A percentile compares a stretch with the other conserved stretches of the same genome.
Evolutionary conservation across 805 yeast species (phyloP).

Genomic region (Candida gorgasii): DNA sequence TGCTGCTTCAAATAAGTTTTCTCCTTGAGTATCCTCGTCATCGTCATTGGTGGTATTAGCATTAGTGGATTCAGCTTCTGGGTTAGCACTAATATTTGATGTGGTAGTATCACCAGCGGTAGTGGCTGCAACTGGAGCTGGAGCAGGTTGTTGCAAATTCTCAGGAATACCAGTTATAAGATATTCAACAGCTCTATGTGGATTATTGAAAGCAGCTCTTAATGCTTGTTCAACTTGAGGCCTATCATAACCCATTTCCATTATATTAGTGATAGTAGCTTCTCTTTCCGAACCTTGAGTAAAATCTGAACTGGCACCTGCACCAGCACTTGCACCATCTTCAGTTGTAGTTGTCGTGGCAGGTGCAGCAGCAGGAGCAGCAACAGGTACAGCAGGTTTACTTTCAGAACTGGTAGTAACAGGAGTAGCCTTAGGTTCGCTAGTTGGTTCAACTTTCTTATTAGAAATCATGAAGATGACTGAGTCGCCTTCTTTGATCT

Average conservation of each 20-base stretch:
- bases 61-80: constrained; percentile 24
- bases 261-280: constrained; percentile 73
- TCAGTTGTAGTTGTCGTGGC: constrained; percentile 22
- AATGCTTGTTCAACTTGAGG: constrained; percentile 86
- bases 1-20: constrained; percentile 58
- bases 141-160: constrained; percentile 34
- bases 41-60: constrained; percentile 26
- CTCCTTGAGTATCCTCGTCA: constrained; percentile 34
- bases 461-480: constrained; percentile 86
- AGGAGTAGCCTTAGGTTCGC: constrained; percentile 22
- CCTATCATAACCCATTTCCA: constrained; percentile 96
- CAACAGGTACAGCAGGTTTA: constrained; percentile 18
- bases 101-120: constrained; percentile 2
- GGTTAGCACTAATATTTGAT: constrained; percentile 12
- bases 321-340: constrained; percentile 14
- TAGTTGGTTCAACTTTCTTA: constrained; percentile 31
- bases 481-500: constrained; percentile 82
- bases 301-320: constrained; percentile 50
- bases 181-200: constrained; percentile 97
- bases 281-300: constrained; percentile 80
- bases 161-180: constrained; percentile 88
- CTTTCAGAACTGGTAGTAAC: constrained; percentile 19
- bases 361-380: constrained; percentile 24
- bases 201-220: constrained; percentile 94
- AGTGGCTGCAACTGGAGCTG: constrained; percentile 17